Percentiles rank a stretch among this genome's conserved stretches.
Conservation (phyloP, 106 monocot species). For the Acanthochlamys bracteata region DNA sequence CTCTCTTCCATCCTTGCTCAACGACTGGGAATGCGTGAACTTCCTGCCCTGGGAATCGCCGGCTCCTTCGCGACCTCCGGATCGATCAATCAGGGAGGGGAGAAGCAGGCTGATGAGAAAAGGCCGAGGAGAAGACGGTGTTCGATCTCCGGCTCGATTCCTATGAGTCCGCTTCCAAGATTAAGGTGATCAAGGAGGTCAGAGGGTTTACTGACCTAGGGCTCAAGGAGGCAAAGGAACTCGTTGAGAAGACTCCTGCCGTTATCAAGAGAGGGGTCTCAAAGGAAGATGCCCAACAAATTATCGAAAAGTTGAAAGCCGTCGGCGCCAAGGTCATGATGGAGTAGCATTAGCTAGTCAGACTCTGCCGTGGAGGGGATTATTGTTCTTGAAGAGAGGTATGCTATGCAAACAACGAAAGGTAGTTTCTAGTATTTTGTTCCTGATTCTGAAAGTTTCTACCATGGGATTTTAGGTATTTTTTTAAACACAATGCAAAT, state of each 20-base stretch:
- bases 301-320: constrained; percentile 90
- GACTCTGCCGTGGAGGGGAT: no score
- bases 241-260: constrained; percentile 86
- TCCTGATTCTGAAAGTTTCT: no score
- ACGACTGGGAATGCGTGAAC: constrained; percentile 35
- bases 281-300: constrained; percentile 75
- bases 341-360: no score
- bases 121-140: constrained; percentile 91
- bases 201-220: constrained; percentile 75
- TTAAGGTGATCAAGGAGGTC: constrained; percentile 99
- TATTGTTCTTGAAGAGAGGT: no score
- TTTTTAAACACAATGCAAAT: no score
- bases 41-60: constrained; percentile 38
- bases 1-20: constrained; percentile 54
- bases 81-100: constrained; percentile 3
- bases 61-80: constrained; percentile 5
- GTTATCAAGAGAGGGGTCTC: constrained; percentile 78
- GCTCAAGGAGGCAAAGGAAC: constrained; percentile 95
- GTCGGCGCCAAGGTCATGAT: constrained; percentile 77
- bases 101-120: constrained; percentile 43
- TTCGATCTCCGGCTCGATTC: constrained; percentile 86
- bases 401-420: no score
- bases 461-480: no score
- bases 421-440: no score
- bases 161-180: constrained; percentile 78